These are phyloP conservation scores for Debaryomyces sp. DNA, from an alignment of 1,139 yeast genomes.

Conservation along the genomic window DNA sequence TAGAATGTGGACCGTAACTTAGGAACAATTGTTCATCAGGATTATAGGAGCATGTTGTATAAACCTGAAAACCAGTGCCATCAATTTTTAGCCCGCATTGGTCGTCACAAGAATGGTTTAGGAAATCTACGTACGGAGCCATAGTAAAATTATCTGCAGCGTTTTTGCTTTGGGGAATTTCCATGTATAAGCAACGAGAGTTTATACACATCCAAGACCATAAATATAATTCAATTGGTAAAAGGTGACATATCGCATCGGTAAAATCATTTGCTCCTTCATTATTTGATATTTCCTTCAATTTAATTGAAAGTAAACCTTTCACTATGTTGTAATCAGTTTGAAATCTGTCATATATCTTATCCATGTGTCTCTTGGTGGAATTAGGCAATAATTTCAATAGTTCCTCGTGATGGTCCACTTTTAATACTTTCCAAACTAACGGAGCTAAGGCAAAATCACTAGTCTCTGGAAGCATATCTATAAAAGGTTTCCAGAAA, in stretches of 20 bases:
- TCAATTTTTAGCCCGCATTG: slow-evolving; percentile 55
- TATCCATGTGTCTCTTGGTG: slow-evolving; percentile 33
- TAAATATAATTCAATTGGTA: slow-evolving; percentile 36
- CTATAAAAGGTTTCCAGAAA: slow-evolving; percentile 67
- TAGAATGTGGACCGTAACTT: slow-evolving; percentile 87
- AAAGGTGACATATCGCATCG: neutral
- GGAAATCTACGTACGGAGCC: slow-evolving; percentile 89
- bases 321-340: slow-evolving; percentile 38
- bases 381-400: slow-evolving; percentile 44
- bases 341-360: slow-evolving; percentile 40
- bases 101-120: slow-evolving; percentile 70
- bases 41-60: slow-evolving; percentile 36
- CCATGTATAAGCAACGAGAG: slow-evolving; percentile 87
- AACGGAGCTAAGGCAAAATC: slow-evolving; percentile 57
- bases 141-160: slow-evolving; percentile 73
- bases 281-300: slow-evolving; percentile 5
- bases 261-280: neutral
- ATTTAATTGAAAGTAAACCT: slow-evolving; percentile 21
- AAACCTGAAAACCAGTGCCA: slow-evolving; percentile 53
- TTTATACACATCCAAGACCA: slow-evolving; percentile 89
- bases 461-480: slow-evolving; percentile 52
- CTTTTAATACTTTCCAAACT: slow-evolving; percentile 47
- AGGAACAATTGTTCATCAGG: slow-evolving; percentile 64
- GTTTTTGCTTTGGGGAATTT: slow-evolving; percentile 54
- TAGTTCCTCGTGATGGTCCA: slow-evolving; percentile 23